These are phyloP conservation scores for Taxillus chinensis DNA, from an alignment of 164 flowering plant species.

Conservation along the genomic window DNA sequence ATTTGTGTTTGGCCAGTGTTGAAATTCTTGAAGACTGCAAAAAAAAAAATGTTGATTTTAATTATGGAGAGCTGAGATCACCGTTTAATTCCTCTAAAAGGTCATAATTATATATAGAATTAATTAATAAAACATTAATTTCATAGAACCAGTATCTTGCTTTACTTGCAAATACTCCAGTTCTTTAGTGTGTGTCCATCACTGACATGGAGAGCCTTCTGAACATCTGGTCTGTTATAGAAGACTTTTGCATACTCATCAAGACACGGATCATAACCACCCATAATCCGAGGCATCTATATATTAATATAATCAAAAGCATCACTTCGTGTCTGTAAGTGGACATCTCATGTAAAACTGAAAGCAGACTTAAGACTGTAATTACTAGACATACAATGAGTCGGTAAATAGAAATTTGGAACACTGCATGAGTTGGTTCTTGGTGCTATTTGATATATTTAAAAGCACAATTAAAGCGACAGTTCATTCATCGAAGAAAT, in stretches of 20 bases:
- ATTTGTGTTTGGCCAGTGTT: slow-evolving; percentile 49
- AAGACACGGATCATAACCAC: slow-evolving; percentile 91
- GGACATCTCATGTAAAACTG: no score
- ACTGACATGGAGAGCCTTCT: slow-evolving; percentile 82
- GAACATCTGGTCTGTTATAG: slow-evolving; percentile 82
- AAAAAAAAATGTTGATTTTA: not conserved
- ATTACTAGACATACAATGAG: no score
- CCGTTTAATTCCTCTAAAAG: not conserved
- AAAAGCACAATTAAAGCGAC: no score
- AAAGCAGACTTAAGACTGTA: no score
- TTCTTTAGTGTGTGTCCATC: slow-evolving; percentile 47
- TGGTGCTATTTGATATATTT: no score
- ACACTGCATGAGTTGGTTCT: no score
- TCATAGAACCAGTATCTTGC: not conserved
- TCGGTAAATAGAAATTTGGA: no score
- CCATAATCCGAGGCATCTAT: slow-evolving; percentile 82
- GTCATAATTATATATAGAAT: no score
- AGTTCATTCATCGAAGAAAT: not conserved
- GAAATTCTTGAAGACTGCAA: slow-evolving; percentile 48
- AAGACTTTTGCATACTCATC: slow-evolving; percentile 57
- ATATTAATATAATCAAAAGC: not conserved
- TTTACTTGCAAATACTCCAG: slow-evolving; percentile 97
- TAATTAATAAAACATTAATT: no score
- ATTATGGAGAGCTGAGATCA: not conserved
- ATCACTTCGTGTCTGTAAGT: no score